A percentile compares a stretch with the other conserved stretches of the same genome.
phyloP scores from a whole-genome alignment of 2,329 filamentous ascomycete genomes.

The Tolypocladium cylindrosporum region DNA sequence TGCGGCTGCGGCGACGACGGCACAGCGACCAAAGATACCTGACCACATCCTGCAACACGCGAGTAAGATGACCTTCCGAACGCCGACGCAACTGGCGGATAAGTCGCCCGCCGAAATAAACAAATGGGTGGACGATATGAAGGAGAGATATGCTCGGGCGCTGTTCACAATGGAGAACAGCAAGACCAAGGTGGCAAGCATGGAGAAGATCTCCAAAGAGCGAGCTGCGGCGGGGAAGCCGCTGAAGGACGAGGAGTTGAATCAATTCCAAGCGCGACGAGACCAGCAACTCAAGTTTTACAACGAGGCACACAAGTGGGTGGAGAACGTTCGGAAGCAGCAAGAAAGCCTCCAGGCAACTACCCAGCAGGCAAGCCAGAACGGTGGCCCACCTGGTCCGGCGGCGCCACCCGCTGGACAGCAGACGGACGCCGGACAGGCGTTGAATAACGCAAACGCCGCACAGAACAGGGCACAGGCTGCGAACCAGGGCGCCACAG shows the following conservation, averaged over 20 bases:
- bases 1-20: slow-evolving; percentile 8
- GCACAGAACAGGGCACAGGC: slow-evolving; percentile 16
- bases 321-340: slow-evolving; percentile 36
- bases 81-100: slow-evolving; percentile 30
- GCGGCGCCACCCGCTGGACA: slow-evolving; percentile 14
- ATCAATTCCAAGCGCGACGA: slow-evolving; percentile 31
- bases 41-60: slow-evolving; percentile 37
- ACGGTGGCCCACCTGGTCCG: slow-evolving; percentile 5
- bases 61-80: slow-evolving; percentile 35
- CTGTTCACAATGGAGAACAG: slow-evolving; percentile 39
- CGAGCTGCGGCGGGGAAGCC: slow-evolving; percentile 31
- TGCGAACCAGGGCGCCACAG: slow-evolving; percentile 19
- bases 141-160: slow-evolving; percentile 35
- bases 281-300: slow-evolving; percentile 34
- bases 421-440: slow-evolving; percentile 12
- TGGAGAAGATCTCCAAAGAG: slow-evolving; percentile 33
- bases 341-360: slow-evolving; percentile 24
- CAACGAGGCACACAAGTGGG: slow-evolving; percentile 35
- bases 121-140: slow-evolving; percentile 39
- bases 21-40: slow-evolving; percentile 24
- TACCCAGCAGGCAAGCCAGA: slow-evolving; percentile 13
- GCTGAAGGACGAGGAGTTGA: slow-evolving; percentile 36
- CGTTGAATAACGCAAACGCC: slow-evolving; percentile 7
- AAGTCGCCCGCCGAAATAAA: slow-evolving; percentile 31
- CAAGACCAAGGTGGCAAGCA: slow-evolving; percentile 26